Evolutionary conservation across 2,329 filamentous ascomycete genomes (phyloP), one percentile per base, ranked within the genome.

Genomic region (Trichoderma gracile): DNA sequence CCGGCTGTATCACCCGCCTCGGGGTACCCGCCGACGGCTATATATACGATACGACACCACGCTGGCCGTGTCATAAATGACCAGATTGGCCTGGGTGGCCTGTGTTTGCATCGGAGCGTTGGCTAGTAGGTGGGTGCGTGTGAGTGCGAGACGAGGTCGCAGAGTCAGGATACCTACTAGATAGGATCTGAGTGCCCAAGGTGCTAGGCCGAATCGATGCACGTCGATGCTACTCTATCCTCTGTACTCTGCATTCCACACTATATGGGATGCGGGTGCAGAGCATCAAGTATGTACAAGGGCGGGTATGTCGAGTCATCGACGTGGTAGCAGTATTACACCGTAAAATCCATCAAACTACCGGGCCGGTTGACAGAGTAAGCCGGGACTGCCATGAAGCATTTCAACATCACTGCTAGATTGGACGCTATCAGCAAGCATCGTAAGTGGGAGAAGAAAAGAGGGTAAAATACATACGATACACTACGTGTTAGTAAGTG

Each of bases 91-190:
- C 42, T 10, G 61, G 53, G 23, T 64, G 53, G 21, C 53, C 43
- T 64, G 61, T 46, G 53, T 64, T 64, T 58, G 61, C 53, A 64
- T 58, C 53, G 46, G 61, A 64, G 53, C 21, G 21, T 50, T 64
- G n/a, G 50, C 21, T 49, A 33, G 19, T 49, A 33, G 19, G 43
- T 21, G 21, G 53, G 33, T n/a, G 61, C 54, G 19, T 49, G 23
- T 42, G 33, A 23, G 33, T 14, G 33, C 33, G 33, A 38, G 33
- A 38, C 3, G 10, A 38, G 33, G 33, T 38, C 33, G 33, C 33
- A 38, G 33, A n/a, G 33, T 38, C 12, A 25, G 25, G 25, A 27
- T 27, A n/a, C n/a, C n/a, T n/a, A n/a, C n/a, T n/a, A 40, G 60
- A 42, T 23, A 49, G 45, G 27, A 23, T 64, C 33, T 45, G 38